Evolutionary conservation across 768 basidiomycete species (phyloP), one percentile per base, ranked within the genome.

Genomic region (Porpolomopsis calyptriformis): DNA sequence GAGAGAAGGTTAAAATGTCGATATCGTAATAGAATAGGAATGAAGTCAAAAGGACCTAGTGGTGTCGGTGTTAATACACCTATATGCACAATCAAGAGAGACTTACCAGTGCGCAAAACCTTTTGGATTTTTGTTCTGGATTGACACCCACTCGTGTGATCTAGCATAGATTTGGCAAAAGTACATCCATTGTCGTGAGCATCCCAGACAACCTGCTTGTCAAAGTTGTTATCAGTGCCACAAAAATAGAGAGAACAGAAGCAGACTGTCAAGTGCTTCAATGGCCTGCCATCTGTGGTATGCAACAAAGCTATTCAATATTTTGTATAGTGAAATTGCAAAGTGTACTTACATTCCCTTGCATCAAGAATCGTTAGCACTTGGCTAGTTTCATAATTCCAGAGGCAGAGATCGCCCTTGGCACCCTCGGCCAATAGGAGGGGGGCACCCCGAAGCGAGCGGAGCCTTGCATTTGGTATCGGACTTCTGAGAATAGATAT

Each of bases 261-360:
- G 14, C 29, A 31, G 7, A 31, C 29, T 31, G 29, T 14, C 29
- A 31, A 31, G 14, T 7, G 29, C 7, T 31, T 31, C 29, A 31
- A 14, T 7, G 29, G 14, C 29, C 14, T 31, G 29, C 29, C 14
- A 31, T 14, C 29, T 31, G 29, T n/a, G n/a, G n/a, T n/a, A n/a
- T n/a, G n/a, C n/a, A 14, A 31, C 7, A 31, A 14, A 31, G 29
- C 7, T 31, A 14, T 7, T 31, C 29, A 14, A 31, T 14, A 31
- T 31, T 7, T 14, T 7, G 29, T 7, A 31, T 7, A 31, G 7
- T 7, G 7, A 31, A 14, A 31, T 7, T 7, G 29, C 29, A 7
- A 7, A 31, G 14, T 14, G 50, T 56, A 45, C 43, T 47, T 49
- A 24, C 20, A 26, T 43, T 10, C 27, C 38, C 6, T 23, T 7